A percentile compares a stretch with the other conserved stretches of the same genome.
These are phyloP conservation scores for Penicillium argentinense DNA, from an alignment of 495 filamentous ascomycete species.

Conservation along the genomic window DNA sequence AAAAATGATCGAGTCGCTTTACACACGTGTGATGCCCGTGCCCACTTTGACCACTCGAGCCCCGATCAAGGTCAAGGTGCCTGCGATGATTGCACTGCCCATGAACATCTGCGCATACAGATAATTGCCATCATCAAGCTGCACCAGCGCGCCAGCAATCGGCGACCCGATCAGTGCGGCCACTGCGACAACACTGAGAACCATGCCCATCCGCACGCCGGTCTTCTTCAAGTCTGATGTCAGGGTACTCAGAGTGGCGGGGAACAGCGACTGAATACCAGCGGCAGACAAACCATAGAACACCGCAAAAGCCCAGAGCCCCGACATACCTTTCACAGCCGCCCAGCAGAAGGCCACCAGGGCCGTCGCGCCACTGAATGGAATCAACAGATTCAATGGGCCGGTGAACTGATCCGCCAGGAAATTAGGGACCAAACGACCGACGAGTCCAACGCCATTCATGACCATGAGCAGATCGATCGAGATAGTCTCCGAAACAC, in stretches of 20 bases:
- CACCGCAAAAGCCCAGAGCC: slow-evolving; percentile 61
- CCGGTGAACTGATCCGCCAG: slow-evolving; percentile 64
- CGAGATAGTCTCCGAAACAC: slow-evolving; percentile 50
- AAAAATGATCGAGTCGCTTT: slow-evolving; percentile 5
- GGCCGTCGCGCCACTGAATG: slow-evolving; percentile 50
- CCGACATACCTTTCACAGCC: slow-evolving; percentile 46
- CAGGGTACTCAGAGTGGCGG: slow-evolving; percentile 59
- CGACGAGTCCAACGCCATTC: slow-evolving; percentile 66
- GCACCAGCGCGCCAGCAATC: slow-evolving; percentile 64
- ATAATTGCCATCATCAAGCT: slow-evolving; percentile 51
- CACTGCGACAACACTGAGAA: slow-evolving; percentile 71
- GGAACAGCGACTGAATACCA: slow-evolving; percentile 67
- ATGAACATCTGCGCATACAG: slow-evolving; percentile 58
- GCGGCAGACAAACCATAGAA: slow-evolving; percentile 63
- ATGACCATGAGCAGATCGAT: slow-evolving; percentile 71
- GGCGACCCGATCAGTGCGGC: slow-evolving; percentile 74
- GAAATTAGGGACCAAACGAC: slow-evolving; percentile 63
- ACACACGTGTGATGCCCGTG: slow-evolving; percentile 27
- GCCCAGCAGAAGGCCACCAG: slow-evolving; percentile 63
- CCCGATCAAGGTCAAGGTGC: slow-evolving; percentile 41
- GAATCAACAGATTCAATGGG: slow-evolving; percentile 62
- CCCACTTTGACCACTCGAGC: slow-evolving; percentile 49
- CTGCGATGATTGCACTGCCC: slow-evolving; percentile 50
- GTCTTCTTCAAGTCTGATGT: slow-evolving; percentile 64
- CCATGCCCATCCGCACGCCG: slow-evolving; percentile 77